Conservation (phyloP, 345 rosid genomes). For the Turnera subulata region DNA sequence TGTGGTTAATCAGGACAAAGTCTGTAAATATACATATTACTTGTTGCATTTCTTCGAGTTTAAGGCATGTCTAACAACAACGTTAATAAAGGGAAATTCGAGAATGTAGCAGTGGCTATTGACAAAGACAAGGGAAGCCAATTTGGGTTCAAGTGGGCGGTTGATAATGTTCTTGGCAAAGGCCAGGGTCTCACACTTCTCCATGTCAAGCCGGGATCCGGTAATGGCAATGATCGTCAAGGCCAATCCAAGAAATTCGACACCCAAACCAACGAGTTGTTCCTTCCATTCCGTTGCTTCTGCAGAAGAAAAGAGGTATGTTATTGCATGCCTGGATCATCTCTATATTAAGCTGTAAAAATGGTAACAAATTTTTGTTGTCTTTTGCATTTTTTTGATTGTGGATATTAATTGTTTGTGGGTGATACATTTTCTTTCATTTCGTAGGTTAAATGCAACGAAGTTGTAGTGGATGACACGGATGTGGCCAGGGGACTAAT, state of each 20-base stretch:
- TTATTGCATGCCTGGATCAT: background rate
- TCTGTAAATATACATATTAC: too few relatives aligned
- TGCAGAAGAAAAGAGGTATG: slow-evolving; percentile 73
- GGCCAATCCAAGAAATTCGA: slow-evolving; percentile 29
- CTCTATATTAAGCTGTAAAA: too few relatives aligned
- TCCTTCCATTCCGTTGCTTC: slow-evolving; percentile 86
- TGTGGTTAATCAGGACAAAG: too few relatives aligned
- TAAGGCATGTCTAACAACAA: background rate
- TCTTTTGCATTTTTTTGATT: background rate
- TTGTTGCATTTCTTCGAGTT: too few relatives aligned
- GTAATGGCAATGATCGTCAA: slow-evolving; percentile 23
- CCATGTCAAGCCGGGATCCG: slow-evolving; percentile 39
- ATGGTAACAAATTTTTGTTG: too few relatives aligned
- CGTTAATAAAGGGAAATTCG: background rate
- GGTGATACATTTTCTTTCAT: background rate
- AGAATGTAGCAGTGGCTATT: slow-evolving; percentile 17
- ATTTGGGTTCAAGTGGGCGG: slow-evolving; percentile 21
- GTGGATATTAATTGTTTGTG: too few relatives aligned
- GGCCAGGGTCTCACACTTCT: slow-evolving; percentile 40
- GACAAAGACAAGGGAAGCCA: slow-evolving; percentile 22
- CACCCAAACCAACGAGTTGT: slow-evolving; percentile 41
- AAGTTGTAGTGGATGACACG: slow-evolving; percentile 51
- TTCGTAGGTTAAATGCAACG: slow-evolving; percentile 54
- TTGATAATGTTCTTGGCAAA: slow-evolving; percentile 10
- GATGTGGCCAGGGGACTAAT: slow-evolving; percentile 52